Percentiles rank a stretch among this genome's conserved stretches.
phyloP scores from a whole-genome alignment of 2,329 filamentous ascomycete species.

The Diaporthe capsici region DNA sequence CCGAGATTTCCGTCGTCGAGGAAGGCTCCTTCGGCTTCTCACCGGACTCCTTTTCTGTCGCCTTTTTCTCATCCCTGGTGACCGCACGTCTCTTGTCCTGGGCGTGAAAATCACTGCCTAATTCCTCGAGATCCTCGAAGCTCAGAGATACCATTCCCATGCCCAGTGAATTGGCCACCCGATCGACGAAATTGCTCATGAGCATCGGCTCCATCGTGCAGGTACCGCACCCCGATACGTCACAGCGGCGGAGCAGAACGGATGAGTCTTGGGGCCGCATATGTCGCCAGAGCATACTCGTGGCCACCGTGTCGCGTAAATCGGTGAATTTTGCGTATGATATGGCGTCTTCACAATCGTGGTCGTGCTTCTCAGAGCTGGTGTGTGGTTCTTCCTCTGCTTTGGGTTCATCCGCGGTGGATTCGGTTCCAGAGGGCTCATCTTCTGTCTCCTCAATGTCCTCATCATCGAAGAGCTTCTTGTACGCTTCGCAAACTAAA shows the following conservation, averaged over 20 bases:
- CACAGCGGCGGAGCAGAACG: neutral
- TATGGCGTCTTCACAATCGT: constrained; percentile 5
- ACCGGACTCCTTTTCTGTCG: neutral
- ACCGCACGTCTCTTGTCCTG: neutral
- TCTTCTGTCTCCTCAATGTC: neutral
- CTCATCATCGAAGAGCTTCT: neutral
- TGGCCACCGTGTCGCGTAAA: neutral
- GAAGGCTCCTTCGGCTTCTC: neutral
- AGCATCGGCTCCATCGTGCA: neutral
- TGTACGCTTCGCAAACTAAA: neutral
- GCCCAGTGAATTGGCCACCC: neutral
- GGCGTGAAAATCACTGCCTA: neutral
- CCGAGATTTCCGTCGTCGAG: neutral
- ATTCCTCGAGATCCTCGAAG: neutral
- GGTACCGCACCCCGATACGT: neutral
- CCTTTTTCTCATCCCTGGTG: neutral
- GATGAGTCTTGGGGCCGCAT: neutral
- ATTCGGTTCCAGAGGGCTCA: neutral
- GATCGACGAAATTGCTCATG: neutral
- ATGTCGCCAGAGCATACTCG: neutral
- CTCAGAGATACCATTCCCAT: neutral
- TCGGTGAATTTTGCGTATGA: constrained; percentile 8
- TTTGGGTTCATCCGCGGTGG: neutral
- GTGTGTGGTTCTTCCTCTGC: neutral
- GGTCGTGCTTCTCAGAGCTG: neutral